Conservation (phyloP, 306 rosid genomes). For the Glycine soja region DNA sequence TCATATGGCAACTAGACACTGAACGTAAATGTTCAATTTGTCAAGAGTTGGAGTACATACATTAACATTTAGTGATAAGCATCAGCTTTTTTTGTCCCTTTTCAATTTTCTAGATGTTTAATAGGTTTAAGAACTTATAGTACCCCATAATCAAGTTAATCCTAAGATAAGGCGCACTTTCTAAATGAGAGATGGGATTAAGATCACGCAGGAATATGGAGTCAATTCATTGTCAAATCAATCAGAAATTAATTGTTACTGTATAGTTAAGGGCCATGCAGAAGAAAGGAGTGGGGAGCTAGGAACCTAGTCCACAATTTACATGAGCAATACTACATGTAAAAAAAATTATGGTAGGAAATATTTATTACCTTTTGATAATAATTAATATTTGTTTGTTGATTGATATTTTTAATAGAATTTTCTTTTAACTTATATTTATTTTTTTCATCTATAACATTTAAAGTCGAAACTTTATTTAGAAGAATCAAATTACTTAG, state of each 20-base stretch:
- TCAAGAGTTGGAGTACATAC: conserved; percentile 1
- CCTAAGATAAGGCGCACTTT: conserved; percentile 54
- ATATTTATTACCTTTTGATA: too few species aligned
- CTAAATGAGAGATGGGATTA: conserved; percentile 20
- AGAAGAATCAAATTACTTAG: too few species aligned
- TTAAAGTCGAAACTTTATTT: too few species aligned
- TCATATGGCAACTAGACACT: conserved; percentile 12
- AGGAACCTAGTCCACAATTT: neutral
- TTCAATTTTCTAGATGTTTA: conserved; percentile 10
- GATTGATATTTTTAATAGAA: too few species aligned
- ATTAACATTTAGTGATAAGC: neutral
- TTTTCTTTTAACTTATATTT: too few species aligned
- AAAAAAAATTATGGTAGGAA: too few species aligned
- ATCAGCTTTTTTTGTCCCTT: conserved; percentile 37
- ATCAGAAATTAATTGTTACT: neutral
- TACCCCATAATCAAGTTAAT: conserved; percentile 10
- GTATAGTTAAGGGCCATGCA: conserved; percentile 25
- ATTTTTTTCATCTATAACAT: too few species aligned
- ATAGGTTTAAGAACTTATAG: neutral
- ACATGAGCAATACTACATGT: too few species aligned
- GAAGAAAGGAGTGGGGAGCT: neutral
- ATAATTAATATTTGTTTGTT: too few species aligned
- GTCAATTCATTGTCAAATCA: conserved; percentile 47
- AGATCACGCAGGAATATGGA: conserved; percentile 21
- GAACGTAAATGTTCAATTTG: conserved; percentile 2